These are phyloP conservation scores for Cyberlindnera japonica DNA, from an alignment of 805 yeast species.

Conservation along the genomic window DNA sequence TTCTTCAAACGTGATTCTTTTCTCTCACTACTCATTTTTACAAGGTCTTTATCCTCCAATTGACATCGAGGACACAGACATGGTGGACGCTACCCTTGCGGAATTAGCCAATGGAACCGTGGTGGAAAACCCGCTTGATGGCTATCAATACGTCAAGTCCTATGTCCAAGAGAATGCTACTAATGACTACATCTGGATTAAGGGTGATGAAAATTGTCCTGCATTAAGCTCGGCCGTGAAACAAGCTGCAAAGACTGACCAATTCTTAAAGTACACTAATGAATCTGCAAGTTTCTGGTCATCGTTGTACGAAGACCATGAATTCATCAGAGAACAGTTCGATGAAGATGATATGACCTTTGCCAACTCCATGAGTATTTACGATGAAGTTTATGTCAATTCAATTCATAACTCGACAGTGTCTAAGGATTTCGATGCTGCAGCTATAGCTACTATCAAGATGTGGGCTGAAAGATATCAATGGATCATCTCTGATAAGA, in stretches of 20 bases:
- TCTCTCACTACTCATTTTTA: slow-evolving; percentile 40
- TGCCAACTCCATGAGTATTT: slow-evolving; percentile 37
- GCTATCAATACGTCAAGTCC: slow-evolving; percentile 44
- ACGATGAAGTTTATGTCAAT: slow-evolving; percentile 39
- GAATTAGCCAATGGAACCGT: slow-evolving; percentile 37
- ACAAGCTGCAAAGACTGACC: slow-evolving; percentile 28
- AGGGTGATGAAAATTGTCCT: slow-evolving; percentile 43
- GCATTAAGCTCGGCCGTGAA: slow-evolving; percentile 33
- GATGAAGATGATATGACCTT: slow-evolving; percentile 32
- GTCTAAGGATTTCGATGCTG: slow-evolving; percentile 31
- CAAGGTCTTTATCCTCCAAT: slow-evolving; percentile 48
- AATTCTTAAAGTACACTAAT: slow-evolving; percentile 30
- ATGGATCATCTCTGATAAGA: slow-evolving; percentile 32
- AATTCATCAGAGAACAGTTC: slow-evolving; percentile 26
- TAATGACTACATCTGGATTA: slow-evolving; percentile 37
- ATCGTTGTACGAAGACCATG: slow-evolving; percentile 26
- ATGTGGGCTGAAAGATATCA: slow-evolving; percentile 38
- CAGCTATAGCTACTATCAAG: slow-evolving; percentile 31
- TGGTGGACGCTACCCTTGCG: slow-evolving; percentile 29
- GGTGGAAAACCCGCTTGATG: slow-evolving; percentile 37
- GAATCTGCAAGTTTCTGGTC: slow-evolving; percentile 37
- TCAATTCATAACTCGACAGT: slow-evolving; percentile 40
- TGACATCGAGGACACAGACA: slow-evolving; percentile 20
- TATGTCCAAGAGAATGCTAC: slow-evolving; percentile 35
- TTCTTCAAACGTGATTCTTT: slow-evolving; percentile 33